phyloP scores from a whole-genome alignment of 139 green algal species.

The Chlorella sorokiniana region DNA sequence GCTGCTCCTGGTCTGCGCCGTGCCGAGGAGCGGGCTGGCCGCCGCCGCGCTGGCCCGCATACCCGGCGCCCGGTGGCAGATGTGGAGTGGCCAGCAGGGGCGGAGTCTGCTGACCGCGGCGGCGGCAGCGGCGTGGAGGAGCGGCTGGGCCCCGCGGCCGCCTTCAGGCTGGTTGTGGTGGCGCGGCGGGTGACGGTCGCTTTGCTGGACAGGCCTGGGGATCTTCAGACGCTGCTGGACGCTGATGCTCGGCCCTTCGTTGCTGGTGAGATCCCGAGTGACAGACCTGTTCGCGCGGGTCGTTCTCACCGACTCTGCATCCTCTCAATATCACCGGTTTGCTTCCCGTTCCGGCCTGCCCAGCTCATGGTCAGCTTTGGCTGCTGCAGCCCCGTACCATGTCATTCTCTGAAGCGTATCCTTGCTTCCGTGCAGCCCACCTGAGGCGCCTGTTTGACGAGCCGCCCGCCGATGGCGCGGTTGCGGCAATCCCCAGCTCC shows the following conservation, averaged over 20 bases:
- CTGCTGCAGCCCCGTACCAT: too few relatives aligned
- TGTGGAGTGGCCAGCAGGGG: background rate
- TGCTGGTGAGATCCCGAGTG: background rate
- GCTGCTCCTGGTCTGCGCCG: slow-evolving; percentile 31
- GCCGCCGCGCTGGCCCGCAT: background rate
- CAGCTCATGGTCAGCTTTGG: too few relatives aligned
- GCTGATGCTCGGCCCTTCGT: slow-evolving; percentile 42
- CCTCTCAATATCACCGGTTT: too few relatives aligned
- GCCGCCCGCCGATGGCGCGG: too few relatives aligned
- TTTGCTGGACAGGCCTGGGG: background rate
- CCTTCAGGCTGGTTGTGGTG: slow-evolving; percentile 28
- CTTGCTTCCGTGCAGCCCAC: background rate
- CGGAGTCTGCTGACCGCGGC: background rate
- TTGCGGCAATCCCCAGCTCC: too few relatives aligned
- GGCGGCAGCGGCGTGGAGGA: background rate
- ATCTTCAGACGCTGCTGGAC: slow-evolving; percentile 20
- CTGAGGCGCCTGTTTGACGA: too few relatives aligned
- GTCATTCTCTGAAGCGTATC: too few relatives aligned
- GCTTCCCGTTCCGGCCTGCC: too few relatives aligned
- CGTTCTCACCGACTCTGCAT: too few relatives aligned
- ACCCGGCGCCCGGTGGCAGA: background rate
- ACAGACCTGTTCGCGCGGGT: background rate
- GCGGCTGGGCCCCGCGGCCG: background rate
- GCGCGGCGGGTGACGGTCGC: slow-evolving; percentile 30
- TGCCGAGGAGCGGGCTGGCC: background rate